Evolutionary conservation across 352 stramenopile species (phyloP).

Genomic region (Pythium grandisporangium): DNA sequence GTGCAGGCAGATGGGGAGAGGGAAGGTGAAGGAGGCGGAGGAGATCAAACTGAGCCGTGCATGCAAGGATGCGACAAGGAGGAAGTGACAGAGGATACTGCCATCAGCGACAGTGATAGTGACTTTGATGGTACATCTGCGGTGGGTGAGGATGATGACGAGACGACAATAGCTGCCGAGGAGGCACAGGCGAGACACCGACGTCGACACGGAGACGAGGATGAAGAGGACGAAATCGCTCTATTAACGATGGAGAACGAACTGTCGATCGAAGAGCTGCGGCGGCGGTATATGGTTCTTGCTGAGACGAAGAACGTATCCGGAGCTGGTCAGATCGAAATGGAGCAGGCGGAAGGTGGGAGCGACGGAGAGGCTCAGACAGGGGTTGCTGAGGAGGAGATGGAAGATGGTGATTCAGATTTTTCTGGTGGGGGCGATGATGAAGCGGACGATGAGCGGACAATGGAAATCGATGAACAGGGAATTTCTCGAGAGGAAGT

Average conservation of each 20-base stretch:
- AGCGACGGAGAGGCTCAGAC: conserved; percentile 6
- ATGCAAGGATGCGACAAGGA: conserved; percentile 1
- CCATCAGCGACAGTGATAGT: conserved; percentile 11
- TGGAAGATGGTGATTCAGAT: conserved; percentile 22
- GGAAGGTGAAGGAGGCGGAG: too few relatives aligned
- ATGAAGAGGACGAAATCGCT: conserved; percentile 42
- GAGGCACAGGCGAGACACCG: conserved; percentile 8
- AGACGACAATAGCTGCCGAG: conserved; percentile 25
- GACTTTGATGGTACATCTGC: too few relatives aligned
- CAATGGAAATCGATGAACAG: conserved; percentile 78
- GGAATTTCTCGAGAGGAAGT: conserved; percentile 18
- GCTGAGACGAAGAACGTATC: too few relatives aligned
- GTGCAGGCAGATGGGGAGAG: too few relatives aligned
- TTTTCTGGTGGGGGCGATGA: conserved; percentile 16
- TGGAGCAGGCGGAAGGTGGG: background rate
- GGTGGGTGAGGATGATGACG: conserved; percentile 34
- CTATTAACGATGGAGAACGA: conserved; percentile 65
- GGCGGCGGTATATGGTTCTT: conserved; percentile 44
- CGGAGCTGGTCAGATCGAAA: too few relatives aligned
- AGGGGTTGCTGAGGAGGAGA: conserved; percentile 14
- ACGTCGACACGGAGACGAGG: conserved; percentile 1
- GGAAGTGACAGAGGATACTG: conserved; percentile 12
- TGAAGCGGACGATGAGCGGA: conserved; percentile 82
- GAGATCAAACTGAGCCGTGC: too few relatives aligned
- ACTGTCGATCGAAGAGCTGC: conserved; percentile 75